These are phyloP conservation scores for Bidens hawaiensis DNA, from an alignment of 140 eudicot genomes.

Conservation along the genomic window DNA sequence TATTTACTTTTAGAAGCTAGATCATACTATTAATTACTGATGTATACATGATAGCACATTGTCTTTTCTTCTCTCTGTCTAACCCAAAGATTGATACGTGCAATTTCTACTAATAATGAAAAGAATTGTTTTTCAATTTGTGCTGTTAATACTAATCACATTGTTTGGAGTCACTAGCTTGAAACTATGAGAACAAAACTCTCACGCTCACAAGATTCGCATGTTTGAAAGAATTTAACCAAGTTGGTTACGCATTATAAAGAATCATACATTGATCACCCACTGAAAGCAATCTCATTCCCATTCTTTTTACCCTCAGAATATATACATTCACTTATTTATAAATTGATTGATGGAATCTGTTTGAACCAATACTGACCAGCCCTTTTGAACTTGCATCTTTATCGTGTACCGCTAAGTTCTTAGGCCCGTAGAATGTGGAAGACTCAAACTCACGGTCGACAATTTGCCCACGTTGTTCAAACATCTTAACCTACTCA, in stretches of 20 bases:
- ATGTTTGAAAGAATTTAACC: conserved; percentile 19
- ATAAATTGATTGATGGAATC: conserved; percentile 36
- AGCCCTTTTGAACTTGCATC: conserved; percentile 31
- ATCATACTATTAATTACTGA: background rate
- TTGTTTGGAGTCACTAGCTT: conserved; percentile 10
- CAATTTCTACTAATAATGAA: background rate
- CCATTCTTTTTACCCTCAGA: conserved; percentile 44
- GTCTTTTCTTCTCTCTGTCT: background rate
- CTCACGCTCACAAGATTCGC: conserved; percentile 21
- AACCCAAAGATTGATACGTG: background rate
- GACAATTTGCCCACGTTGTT: conserved; percentile 18
- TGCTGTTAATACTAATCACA: background rate
- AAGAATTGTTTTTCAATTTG: background rate
- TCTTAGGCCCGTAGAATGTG: conserved; percentile 29
- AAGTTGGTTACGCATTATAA: conserved; percentile 48
- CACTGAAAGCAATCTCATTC: conserved; percentile 58
- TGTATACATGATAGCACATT: background rate
- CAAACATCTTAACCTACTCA: conserved; percentile 1
- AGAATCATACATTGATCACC: conserved; percentile 43
- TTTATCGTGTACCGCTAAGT: conserved; percentile 19
- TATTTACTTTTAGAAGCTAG: background rate
- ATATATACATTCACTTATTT: conserved; percentile 21
- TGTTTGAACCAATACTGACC: conserved; percentile 40
- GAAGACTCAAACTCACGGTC: conserved; percentile 26
- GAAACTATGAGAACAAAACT: conserved; percentile 17